These are phyloP conservation scores for Chlamydomonas sp. DNA, from an alignment of 139 green algal genomes.

Conservation along the genomic window DNA sequence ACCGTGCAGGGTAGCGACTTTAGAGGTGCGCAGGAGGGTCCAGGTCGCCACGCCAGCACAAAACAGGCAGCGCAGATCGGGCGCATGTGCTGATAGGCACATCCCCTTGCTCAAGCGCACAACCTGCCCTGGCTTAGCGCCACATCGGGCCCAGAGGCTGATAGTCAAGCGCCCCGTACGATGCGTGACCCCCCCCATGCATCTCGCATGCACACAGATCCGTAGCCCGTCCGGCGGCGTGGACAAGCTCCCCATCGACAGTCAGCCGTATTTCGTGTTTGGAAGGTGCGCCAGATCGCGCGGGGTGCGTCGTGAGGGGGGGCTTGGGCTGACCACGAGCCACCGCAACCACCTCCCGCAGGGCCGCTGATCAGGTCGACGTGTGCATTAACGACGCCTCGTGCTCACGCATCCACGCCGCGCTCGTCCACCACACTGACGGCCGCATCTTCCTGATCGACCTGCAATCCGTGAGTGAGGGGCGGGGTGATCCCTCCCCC, in stretches of 20 bases:
- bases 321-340: no score
- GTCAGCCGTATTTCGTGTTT: slow-evolving; percentile 15
- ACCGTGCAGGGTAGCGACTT: slow-evolving; percentile 5
- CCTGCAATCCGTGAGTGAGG: slow-evolving; percentile 43
- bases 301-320: neutral
- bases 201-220: slow-evolving; percentile 4
- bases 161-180: no score
- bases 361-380: slow-evolving; percentile 36
- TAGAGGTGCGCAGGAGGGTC: slow-evolving; percentile 12
- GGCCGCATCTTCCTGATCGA: slow-evolving; percentile 66
- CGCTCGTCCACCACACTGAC: slow-evolving; percentile 63
- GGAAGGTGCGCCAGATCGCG: slow-evolving; percentile 10
- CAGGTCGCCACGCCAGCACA: no score
- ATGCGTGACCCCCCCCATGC: no score
- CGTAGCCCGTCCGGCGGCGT: neutral
- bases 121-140: no score
- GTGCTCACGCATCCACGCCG: slow-evolving; percentile 45
- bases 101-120: no score
- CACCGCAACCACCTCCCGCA: neutral
- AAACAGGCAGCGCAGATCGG: no score
- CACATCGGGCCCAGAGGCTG: no score
- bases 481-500: no score
- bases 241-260: slow-evolving; percentile 6
- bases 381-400: slow-evolving; percentile 34
- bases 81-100: no score